Evolutionary conservation across 768 basidiomycete species (phyloP).

Genomic region (Russula earlei): DNA sequence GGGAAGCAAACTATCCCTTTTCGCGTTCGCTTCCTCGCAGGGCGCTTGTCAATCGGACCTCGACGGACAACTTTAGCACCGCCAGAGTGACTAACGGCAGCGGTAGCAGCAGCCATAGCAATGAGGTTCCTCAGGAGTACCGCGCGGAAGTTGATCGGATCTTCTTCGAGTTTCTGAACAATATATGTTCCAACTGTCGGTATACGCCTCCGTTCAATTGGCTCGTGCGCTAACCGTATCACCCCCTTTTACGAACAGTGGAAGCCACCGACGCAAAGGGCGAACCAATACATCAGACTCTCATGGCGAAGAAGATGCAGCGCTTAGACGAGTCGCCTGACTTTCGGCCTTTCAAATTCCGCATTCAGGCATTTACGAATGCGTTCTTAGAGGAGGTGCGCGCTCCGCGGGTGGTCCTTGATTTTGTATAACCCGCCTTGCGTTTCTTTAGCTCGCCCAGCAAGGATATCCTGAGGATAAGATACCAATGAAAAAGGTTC

Average conservation of each 20-base stretch:
- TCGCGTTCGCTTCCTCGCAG: constrained; percentile 7
- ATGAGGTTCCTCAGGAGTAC: constrained; percentile 75
- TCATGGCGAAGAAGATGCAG: constrained; percentile 99
- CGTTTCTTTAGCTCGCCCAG: constrained; percentile 51
- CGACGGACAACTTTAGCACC: constrained; percentile 22
- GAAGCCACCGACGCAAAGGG: constrained; percentile 91
- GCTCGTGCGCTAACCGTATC: constrained; percentile 14
- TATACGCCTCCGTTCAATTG: constrained; percentile 18
- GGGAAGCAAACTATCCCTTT: constrained; percentile 6
- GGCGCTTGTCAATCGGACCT: constrained; percentile 20
- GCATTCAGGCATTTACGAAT: constrained; percentile 96
- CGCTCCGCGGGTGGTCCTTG: constrained; percentile 7
- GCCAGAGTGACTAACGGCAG: constrained; percentile 20
- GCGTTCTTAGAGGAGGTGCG: constrained; percentile 84
- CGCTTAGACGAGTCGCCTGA: constrained; percentile 92
- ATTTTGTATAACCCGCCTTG: neutral
- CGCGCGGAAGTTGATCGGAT: constrained; percentile 76
- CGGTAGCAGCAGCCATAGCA: constrained; percentile 29
- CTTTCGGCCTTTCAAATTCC: constrained; percentile 98
- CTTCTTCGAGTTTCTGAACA: constrained; percentile 84
- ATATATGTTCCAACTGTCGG: constrained; percentile 83
- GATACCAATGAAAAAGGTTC: constrained; percentile 92
- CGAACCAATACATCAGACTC: constrained; percentile 92
- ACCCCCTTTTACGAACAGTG: constrained; percentile 41
- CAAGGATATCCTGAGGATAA: constrained; percentile 90